Evolutionary conservation across 768 basidiomycete species (phyloP).

Genomic region (Termitomyces sp.): DNA sequence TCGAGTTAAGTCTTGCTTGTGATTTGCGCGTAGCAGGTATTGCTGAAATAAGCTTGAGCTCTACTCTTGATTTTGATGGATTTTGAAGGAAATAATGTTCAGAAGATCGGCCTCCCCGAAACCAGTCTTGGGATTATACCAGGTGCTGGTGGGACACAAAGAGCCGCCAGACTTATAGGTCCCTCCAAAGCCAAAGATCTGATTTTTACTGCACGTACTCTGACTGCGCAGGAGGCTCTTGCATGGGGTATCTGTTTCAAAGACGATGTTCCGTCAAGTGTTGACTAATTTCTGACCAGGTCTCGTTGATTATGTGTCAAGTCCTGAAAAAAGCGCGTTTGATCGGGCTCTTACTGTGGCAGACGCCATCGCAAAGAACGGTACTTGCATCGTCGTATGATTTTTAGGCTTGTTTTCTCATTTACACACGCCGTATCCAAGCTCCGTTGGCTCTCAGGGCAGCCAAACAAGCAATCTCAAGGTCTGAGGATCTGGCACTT

Average conservation of each 20-base stretch:
- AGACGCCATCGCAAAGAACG: slow-evolving; percentile 58
- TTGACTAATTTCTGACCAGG: slow-evolving; percentile 37
- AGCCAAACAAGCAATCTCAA: slow-evolving; percentile 80
- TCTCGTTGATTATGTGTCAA: slow-evolving; percentile 76
- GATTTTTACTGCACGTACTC: slow-evolving; percentile 72
- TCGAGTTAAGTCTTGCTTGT: slow-evolving; percentile 83
- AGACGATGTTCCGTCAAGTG: neutral
- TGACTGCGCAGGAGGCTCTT: slow-evolving; percentile 63
- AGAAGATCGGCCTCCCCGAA: slow-evolving; percentile 87
- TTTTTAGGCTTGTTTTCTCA: neutral
- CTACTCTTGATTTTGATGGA: neutral
- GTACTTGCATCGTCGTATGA: slow-evolving; percentile 25
- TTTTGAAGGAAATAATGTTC: slow-evolving; percentile 51
- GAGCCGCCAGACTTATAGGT: slow-evolving; percentile 72
- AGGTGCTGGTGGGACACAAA: slow-evolving; percentile 86
- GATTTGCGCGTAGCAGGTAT: slow-evolving; percentile 87
- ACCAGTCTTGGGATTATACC: slow-evolving; percentile 78
- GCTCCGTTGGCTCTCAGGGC: slow-evolving; percentile 86
- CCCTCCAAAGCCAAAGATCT: slow-evolving; percentile 78
- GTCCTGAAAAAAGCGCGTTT: slow-evolving; percentile 51
- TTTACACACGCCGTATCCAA: slow-evolving; percentile 18
- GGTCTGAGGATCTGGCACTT: slow-evolving; percentile 70
- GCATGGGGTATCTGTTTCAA: slow-evolving; percentile 51
- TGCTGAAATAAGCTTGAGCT: slow-evolving; percentile 1
- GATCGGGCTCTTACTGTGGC: slow-evolving; percentile 72